Base-by-base conservation (phyloP, 352 stramenopile genomes). In the Nothophytophthora sp. region DNA sequence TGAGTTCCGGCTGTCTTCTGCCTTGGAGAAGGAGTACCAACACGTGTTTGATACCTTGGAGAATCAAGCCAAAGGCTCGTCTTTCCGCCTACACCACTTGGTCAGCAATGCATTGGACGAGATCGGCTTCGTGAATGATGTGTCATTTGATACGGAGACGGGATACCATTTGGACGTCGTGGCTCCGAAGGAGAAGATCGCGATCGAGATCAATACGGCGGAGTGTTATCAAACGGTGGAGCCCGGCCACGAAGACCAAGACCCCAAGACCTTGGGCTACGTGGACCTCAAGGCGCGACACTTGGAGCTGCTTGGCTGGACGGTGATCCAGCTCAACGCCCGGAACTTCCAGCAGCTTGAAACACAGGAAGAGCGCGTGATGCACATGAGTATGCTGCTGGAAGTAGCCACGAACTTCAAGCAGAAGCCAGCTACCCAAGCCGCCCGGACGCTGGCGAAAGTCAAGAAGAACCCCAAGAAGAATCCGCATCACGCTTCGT, bases 211-310 rank as follows among this genome's bases (percentile, higher is more conserved):
- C 49, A 88, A 89, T 30, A 52, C 57, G 12, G 54, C 67, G 7
- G 64, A 76, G 20, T 73, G 70, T 27, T 90, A 88, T 47, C 65
- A 80, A 43, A 64, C 69, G 15, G 43, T 66, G 8, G 60, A 77
- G 16, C 47, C 51, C 12, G 62, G 51, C 5, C 25, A 74, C n/a
- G 64, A 76, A 30, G 45, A 69, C 10, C 50, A 69, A 10, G 57
- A 73, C 16, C 66, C 75, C 15, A 80, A 71, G 30, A 66, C 66
- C 5, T 73, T 88, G 5, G 72, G 50, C 13, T 84, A 77, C 18
- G 64, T 83, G 13, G 77, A 89, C 32, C 52, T 90, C 30, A 89
- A 91, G 50, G 64, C 78, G 24, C 73, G 72, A 1, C 81, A 91
- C 43, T 33, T 91, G 10, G 65, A 86, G 45, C 57, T 70, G 32